A percentile compares a stretch with the other conserved stretches of the same genome.
phyloP scores from a whole-genome alignment of 257 asterid species.

The Orobanche coerulescens region DNA sequence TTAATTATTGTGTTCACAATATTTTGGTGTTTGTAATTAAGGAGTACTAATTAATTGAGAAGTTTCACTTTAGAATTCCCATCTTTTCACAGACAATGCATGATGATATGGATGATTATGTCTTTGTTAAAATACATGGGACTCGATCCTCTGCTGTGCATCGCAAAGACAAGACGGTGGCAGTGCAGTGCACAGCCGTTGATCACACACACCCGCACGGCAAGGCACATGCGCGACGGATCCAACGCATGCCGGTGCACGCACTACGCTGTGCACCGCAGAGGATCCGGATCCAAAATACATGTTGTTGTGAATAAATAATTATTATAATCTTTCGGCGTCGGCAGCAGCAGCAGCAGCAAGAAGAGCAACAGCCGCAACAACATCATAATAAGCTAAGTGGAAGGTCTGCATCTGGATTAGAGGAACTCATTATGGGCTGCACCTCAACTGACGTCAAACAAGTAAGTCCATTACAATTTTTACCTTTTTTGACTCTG shows the following conservation, averaged over 20 bases:
- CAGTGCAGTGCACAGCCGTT: too few species aligned
- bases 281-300: too few species aligned
- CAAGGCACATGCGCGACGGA: too few species aligned
- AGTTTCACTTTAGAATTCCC: slow-evolving; percentile 22
- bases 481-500: slow-evolving; percentile 21
- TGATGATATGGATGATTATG: slow-evolving; percentile 56
- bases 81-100: slow-evolving; percentile 55
- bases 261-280: too few species aligned
- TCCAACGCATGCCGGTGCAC: too few species aligned
- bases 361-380: slow-evolving; percentile 44
- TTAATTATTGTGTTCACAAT: too few species aligned
- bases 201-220: too few species aligned
- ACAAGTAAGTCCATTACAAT: slow-evolving; percentile 45
- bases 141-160: too few species aligned
- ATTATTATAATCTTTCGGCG: slow-evolving; percentile 18
- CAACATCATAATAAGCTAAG: slow-evolving; percentile 64
- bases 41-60: slow-evolving; percentile 31
- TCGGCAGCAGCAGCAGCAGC: slow-evolving; percentile 40
- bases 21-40: too few species aligned
- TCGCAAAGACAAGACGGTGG: too few species aligned
- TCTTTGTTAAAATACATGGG: slow-evolving; percentile 8
- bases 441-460: slow-evolving; percentile 79
- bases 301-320: slow-evolving; percentile 19
- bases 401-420: slow-evolving; percentile 89
- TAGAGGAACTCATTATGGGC: slow-evolving; percentile 96